Conservation (phyloP, 495 filamentous ascomycete species). For the Viridothelium virens region DNA sequence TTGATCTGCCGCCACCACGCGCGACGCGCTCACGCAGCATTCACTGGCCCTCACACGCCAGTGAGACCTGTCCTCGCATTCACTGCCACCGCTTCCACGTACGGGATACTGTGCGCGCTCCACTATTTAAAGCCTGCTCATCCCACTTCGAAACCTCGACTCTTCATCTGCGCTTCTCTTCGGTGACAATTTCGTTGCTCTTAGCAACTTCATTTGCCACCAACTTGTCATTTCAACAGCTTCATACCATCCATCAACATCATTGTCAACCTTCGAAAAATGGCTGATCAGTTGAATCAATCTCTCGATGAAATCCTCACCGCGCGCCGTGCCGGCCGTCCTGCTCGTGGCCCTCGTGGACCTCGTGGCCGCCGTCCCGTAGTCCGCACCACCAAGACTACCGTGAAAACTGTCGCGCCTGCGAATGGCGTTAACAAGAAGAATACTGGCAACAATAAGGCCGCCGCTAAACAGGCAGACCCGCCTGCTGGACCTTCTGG, state of each 20-base stretch:
- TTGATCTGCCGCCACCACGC: too few relatives aligned
- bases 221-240: constrained; percentile 2
- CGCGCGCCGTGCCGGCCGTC: constrained; percentile 59
- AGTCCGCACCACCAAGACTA: constrained; percentile 42
- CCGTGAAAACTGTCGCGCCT: constrained; percentile 51
- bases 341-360: constrained; percentile 44
- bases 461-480: constrained; percentile 31
- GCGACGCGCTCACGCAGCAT: too few relatives aligned
- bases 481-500: constrained; percentile 52
- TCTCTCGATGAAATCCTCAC: constrained; percentile 94
- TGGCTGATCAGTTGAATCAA: constrained; percentile 91
- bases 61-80: background rate
- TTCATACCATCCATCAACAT: constrained; percentile 2
- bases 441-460: constrained; percentile 53
- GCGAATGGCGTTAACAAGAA: constrained; percentile 84
- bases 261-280: constrained; percentile 29
- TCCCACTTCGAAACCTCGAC: too few relatives aligned
- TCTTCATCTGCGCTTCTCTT: background rate
- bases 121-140: too few relatives aligned
- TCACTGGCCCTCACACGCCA: background rate
- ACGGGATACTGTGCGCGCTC: too few relatives aligned
- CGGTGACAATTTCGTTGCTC: background rate
- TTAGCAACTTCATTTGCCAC: constrained; percentile 1
- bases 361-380: constrained; percentile 39
- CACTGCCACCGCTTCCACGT: background rate